Conservation (phyloP, 306 rosid genomes). For the Malus asiatica region DNA sequence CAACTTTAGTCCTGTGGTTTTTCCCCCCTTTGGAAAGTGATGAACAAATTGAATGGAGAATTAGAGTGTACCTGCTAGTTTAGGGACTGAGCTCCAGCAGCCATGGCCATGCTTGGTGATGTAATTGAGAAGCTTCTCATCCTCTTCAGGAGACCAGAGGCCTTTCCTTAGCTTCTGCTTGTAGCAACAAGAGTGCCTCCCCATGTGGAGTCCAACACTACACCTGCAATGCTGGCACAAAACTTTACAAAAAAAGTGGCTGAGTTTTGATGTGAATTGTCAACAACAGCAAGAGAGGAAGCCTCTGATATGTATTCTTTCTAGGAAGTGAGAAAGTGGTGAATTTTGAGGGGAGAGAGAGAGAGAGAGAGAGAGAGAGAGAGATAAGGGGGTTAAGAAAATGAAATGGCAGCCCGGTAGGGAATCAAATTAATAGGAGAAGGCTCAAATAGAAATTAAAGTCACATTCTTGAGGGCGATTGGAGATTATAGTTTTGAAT, state of each 20-base stretch:
- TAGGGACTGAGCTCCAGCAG: conserved; percentile 98
- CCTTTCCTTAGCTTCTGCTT: conserved; percentile 97
- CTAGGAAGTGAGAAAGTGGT: conserved; percentile 21
- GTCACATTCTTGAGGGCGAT: conserved; percentile 31
- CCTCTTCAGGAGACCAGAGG: conserved; percentile 98
- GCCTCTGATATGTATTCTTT: conserved; percentile 17
- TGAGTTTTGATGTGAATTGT: conserved; percentile 22
- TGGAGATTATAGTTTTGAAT: conserved; percentile 32
- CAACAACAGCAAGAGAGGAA: conserved; percentile 8
- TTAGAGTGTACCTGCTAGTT: conserved; percentile 57
- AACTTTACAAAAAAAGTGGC: conserved; percentile 19
- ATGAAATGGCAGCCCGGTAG: conserved; percentile 57
- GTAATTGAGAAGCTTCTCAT: conserved; percentile 81
- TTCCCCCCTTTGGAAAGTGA: not conserved
- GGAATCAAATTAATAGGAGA: conserved; percentile 75
- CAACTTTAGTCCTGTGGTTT: not conserved
- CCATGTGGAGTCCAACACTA: conserved; percentile 45
- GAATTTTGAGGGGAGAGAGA: conserved; percentile 12
- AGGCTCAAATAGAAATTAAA: conserved; percentile 23
- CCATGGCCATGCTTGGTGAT: conserved; percentile 94
- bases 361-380: conserved; percentile 1
- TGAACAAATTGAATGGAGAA: not conserved
- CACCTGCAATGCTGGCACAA: conserved; percentile 31
- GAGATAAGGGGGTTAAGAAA: conserved; percentile 37
- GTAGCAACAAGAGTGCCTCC: conserved; percentile 95